Percentiles rank a stretch among this genome's conserved stretches.
Conservation (phyloP, 2,329 filamentous ascomycete genomes). For the Calonectria henricotiae region DNA sequence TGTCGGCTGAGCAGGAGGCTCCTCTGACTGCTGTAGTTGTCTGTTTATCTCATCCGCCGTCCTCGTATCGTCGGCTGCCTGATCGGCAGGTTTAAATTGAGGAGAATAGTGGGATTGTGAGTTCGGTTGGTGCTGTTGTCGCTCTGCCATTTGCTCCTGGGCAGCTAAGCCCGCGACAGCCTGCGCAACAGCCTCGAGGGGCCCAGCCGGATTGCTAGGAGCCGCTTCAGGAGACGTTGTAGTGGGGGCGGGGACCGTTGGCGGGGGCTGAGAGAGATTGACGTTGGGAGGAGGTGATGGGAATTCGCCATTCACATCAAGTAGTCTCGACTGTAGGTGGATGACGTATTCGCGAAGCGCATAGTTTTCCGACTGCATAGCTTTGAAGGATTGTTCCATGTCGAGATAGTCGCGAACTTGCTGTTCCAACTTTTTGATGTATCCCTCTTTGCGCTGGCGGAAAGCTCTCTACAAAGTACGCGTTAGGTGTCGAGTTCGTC, state of each 20-base stretch:
- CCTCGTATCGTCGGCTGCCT: slow-evolving; percentile 62
- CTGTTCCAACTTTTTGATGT: slow-evolving; percentile 97
- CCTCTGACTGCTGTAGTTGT: slow-evolving; percentile 67
- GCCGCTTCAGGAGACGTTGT: slow-evolving; percentile 50
- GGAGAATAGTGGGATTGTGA: slow-evolving; percentile 44
- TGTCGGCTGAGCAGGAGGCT: slow-evolving; percentile 42
- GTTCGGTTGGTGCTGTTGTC: slow-evolving; percentile 49
- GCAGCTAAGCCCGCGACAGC: slow-evolving; percentile 64
- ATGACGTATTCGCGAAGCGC: slow-evolving; percentile 94
- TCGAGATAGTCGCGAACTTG: slow-evolving; percentile 87
- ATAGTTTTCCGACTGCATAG: slow-evolving; percentile 91
- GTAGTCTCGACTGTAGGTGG: slow-evolving; percentile 86
- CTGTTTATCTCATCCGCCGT: slow-evolving; percentile 71
- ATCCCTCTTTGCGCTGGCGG: slow-evolving; percentile 96
- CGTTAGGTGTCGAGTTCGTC: slow-evolving; percentile 46
- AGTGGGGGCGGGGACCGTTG: slow-evolving; percentile 48
- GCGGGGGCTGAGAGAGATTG: slow-evolving; percentile 69
- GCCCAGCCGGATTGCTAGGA: slow-evolving; percentile 53
- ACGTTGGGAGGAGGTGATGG: slow-evolving; percentile 88
- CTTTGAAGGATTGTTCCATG: slow-evolving; percentile 84
- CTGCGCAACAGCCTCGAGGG: slow-evolving; percentile 68
- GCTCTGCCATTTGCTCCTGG: slow-evolving; percentile 61
- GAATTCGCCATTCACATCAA: slow-evolving; percentile 87
- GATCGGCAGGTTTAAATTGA: slow-evolving; percentile 58
- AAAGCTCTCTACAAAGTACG: slow-evolving; percentile 82